phyloP scores from a whole-genome alignment of 768 basidiomycete species.

The Naganishia vishniacii region DNA sequence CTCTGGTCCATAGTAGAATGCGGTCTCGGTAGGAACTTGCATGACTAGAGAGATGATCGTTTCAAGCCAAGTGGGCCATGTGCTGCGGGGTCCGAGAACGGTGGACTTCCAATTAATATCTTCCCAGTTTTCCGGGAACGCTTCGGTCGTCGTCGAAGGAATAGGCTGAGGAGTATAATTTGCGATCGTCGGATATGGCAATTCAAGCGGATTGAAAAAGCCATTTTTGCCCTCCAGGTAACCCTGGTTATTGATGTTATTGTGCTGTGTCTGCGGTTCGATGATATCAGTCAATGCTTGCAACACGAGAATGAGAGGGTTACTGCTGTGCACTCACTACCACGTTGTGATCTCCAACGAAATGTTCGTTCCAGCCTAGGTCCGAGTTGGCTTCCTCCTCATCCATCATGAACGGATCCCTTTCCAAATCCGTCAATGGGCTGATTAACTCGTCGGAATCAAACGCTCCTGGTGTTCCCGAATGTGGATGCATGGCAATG shows the following conservation, averaged over 20 bases:
- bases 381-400: not conserved
- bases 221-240: conserved; percentile 10
- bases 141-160: not conserved
- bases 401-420: not conserved
- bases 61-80: conserved; percentile 11
- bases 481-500: not conserved
- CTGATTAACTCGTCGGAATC: not conserved
- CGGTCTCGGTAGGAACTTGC: conserved; percentile 9
- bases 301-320: too few relatives aligned
- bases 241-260: not conserved
- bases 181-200: conserved; percentile 2
- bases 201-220: conserved; percentile 14
- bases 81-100: conserved; percentile 1
- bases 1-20: conserved; percentile 18
- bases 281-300: too few relatives aligned
- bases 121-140: conserved; percentile 16
- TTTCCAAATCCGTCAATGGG: conserved; percentile 2
- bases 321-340: not conserved
- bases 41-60: conserved; percentile 6
- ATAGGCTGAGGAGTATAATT: not conserved
- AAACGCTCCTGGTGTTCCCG: not conserved
- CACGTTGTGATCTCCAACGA: not conserved
- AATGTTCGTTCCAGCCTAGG: conserved; percentile 5
- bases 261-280: not conserved
- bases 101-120: conserved; percentile 10